Percentiles rank a stretch among this genome's conserved stretches.
Evolutionary conservation across 805 yeast genomes (phyloP).

Genomic region (Sugiyamaella marilandica): DNA sequence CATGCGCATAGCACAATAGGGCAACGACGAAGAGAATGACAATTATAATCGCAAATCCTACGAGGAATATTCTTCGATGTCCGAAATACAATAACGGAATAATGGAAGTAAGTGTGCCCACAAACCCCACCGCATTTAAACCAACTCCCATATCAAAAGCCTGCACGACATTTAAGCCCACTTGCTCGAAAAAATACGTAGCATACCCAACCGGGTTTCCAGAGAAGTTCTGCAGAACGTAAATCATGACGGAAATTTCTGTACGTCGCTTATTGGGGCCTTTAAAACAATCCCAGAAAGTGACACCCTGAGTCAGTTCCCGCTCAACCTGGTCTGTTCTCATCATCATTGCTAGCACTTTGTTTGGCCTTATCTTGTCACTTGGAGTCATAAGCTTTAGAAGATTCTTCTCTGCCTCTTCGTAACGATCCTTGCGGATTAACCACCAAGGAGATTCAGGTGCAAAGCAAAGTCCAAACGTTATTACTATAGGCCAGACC

Average conservation of each 20-base stretch:
- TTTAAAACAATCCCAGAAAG: constrained; percentile 41
- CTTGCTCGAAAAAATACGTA: constrained; percentile 41
- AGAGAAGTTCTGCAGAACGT: constrained; percentile 39
- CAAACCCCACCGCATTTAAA: constrained; percentile 41
- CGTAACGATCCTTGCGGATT: constrained; percentile 37
- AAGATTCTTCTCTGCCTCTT: constrained; percentile 40
- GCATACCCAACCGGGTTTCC: constrained; percentile 25
- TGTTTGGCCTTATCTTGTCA: constrained; percentile 33
- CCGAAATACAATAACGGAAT: constrained; percentile 19
- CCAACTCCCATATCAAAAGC: constrained; percentile 45
- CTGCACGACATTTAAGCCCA: constrained; percentile 25
- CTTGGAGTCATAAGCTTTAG: constrained; percentile 31
- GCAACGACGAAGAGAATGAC: constrained; percentile 42
- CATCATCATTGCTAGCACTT: constrained; percentile 30
- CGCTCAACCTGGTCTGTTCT: constrained; percentile 37
- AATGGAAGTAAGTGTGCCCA: constrained; percentile 37
- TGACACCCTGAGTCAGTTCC: constrained; percentile 2
- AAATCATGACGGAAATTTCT: constrained; percentile 42
- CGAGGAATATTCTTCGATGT: constrained; percentile 21
- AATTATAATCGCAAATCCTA: constrained; percentile 36
- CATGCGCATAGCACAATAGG: constrained; percentile 25
- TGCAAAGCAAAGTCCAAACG: constrained; percentile 39
- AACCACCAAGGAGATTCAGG: constrained; percentile 55
- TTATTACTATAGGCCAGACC: constrained; percentile 52
- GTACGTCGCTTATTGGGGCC: constrained; percentile 47